Conservation (phyloP, 2,329 filamentous ascomycete species). For the Pezizomycotina sp. region DNA sequence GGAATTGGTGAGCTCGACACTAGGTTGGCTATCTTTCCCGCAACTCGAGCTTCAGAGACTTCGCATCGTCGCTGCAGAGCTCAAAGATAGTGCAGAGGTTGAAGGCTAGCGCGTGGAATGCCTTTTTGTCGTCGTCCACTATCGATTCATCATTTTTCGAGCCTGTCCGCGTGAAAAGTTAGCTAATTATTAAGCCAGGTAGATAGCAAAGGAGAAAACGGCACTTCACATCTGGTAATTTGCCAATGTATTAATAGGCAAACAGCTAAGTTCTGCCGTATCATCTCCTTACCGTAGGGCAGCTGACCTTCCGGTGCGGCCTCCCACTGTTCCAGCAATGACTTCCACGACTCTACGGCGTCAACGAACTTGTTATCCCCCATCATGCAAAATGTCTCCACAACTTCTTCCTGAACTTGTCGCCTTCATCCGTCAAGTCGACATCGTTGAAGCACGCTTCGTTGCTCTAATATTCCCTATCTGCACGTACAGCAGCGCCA, state of each 20-base stretch:
- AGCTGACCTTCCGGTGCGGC: conserved; percentile 32
- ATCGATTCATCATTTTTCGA: conserved; percentile 47
- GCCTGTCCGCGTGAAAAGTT: conserved; percentile 35
- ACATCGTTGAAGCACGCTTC: conserved; percentile 37
- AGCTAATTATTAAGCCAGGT: conserved; percentile 15
- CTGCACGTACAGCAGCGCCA: conserved; percentile 53
- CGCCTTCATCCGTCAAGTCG: conserved; percentile 18
- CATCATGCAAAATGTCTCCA: conserved; percentile 58
- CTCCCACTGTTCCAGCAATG: conserved; percentile 34
- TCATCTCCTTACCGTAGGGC: no score
- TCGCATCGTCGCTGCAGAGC: conserved; percentile 63
- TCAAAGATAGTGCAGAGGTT: conserved; percentile 87
- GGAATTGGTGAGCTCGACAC: conserved; percentile 53
- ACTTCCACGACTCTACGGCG: conserved; percentile 46
- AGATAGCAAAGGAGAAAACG: conserved; percentile 3
- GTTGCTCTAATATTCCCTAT: conserved; percentile 62
- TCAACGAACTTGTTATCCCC: conserved; percentile 55
- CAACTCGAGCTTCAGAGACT: conserved; percentile 51
- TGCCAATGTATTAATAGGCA: conserved; percentile 67
- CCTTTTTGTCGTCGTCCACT: conserved; percentile 44
- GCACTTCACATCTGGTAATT: conserved; percentile 47
- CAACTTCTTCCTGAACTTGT: conserved; percentile 32
- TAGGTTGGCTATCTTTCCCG: conserved; percentile 48
- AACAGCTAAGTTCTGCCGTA: conserved; percentile 68
- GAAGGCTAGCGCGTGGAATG: conserved; percentile 68